Evolutionary conservation across 1,139 yeast genomes (phyloP).

Genomic region (Geotrichum klebahnii): DNA sequence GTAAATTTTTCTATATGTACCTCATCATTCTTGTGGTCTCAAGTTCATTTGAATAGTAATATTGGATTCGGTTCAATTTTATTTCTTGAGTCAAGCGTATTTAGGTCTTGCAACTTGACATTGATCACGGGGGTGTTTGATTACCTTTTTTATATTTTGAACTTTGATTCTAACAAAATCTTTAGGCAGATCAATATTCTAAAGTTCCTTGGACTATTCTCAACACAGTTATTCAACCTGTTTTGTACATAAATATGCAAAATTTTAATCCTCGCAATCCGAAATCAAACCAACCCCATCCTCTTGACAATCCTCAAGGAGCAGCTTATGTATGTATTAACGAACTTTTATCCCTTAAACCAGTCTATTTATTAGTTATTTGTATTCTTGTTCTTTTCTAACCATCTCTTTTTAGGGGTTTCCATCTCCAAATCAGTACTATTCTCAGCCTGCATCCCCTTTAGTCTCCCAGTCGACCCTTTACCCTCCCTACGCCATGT

Average conservation of each 20-base stretch:
- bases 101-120: neutral
- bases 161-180: neutral
- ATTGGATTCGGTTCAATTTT: too few species aligned
- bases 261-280: conserved; percentile 18
- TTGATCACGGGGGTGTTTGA: neutral
- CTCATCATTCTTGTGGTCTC: too few species aligned
- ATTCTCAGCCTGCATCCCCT: conserved; percentile 13
- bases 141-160: neutral
- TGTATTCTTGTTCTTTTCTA: neutral
- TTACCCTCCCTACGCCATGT: conserved; percentile 16
- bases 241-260: conserved; percentile 11
- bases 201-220: neutral
- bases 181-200: conserved; percentile 6
- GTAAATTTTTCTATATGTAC: too few species aligned
- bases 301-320: conserved; percentile 14
- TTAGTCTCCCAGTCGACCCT: conserved; percentile 9
- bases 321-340: conserved; percentile 8
- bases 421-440: conserved; percentile 15
- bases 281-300: conserved; percentile 16
- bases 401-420: conserved; percentile 10
- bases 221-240: conserved; percentile 1
- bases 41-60: too few species aligned
- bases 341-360: too few species aligned
- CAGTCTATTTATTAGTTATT: neutral
- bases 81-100: neutral